These are phyloP conservation scores for Irpex sp. DNA, from an alignment of 1,284 basidiomycete species.

Conservation along the genomic window DNA sequence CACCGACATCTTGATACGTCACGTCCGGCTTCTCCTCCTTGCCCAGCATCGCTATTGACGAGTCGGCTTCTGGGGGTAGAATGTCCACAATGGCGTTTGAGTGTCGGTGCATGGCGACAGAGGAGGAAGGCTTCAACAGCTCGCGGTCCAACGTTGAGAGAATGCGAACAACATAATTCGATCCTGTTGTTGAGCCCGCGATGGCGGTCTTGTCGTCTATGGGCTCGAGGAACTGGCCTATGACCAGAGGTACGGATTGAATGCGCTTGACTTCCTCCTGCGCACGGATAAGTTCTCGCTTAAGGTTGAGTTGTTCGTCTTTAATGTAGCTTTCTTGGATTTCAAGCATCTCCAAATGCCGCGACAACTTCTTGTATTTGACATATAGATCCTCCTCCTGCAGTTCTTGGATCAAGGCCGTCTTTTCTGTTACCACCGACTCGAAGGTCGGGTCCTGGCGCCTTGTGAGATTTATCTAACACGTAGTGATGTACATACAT, in stretches of 20 bases:
- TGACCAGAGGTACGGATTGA: constrained; percentile 98
- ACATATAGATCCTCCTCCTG: constrained; percentile 93
- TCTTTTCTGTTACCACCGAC: constrained; percentile 85
- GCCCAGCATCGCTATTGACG: constrained; percentile 92
- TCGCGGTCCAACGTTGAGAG: constrained; percentile 97
- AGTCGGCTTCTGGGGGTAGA: constrained; percentile 97
- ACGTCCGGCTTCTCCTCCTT: constrained; percentile 95
- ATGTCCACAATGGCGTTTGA: constrained; percentile 99
- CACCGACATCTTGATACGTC: constrained; percentile 88
- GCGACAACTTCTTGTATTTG: constrained; percentile 92
- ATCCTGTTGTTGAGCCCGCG: constrained; percentile 96
- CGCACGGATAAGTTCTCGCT: constrained; percentile 95
- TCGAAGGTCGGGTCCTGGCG: constrained; percentile 87
- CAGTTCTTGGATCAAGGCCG: constrained; percentile 78
- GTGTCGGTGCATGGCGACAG: constrained; percentile 96
- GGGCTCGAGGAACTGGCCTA: constrained; percentile 98
- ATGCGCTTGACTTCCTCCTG: constrained; percentile 99
- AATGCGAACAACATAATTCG: constrained; percentile 98
- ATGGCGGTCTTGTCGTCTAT: constrained; percentile 98
- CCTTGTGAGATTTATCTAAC: constrained; percentile 4
- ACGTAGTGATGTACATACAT: constrained; percentile 23
- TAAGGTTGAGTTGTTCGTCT: constrained; percentile 97
- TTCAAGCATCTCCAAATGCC: constrained; percentile 91
- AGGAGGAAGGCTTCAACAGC: constrained; percentile 94
- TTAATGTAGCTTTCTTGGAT: constrained; percentile 99